A percentile compares a stretch with the other conserved stretches of the same genome.
These are phyloP conservation scores for Perkinsus chesapeaki DNA, from an alignment of 169 alveolate genomes.

Conservation along the genomic window DNA sequence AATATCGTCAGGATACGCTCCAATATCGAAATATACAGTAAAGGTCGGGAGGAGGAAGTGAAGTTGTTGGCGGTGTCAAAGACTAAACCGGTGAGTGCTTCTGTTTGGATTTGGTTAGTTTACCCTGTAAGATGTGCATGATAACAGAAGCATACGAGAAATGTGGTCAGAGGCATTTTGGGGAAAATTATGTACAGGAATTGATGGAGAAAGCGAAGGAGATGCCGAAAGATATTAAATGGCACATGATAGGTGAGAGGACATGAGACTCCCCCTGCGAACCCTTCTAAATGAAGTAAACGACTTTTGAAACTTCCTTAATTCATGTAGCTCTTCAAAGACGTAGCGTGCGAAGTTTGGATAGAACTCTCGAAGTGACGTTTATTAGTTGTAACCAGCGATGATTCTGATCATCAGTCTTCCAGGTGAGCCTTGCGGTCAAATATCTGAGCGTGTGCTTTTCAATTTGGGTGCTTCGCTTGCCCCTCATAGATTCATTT, in stretches of 20 bases:
- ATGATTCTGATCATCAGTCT: too few species aligned
- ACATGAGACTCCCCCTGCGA: too few species aligned
- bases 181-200: conserved; percentile 86
- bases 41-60: not conserved
- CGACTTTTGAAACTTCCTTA: too few species aligned
- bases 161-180: conserved; percentile 52
- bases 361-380: too few species aligned
- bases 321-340: too few species aligned
- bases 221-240: conserved; percentile 74
- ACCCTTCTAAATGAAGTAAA: too few species aligned
- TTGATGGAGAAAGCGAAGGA: conserved; percentile 65
- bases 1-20: not conserved
- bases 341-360: too few species aligned
- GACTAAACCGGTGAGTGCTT: not conserved
- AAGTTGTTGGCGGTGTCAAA: not conserved
- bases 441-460: too few species aligned
- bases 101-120: not conserved
- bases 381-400: too few species aligned
- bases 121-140: not conserved
- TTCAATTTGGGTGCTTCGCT: too few species aligned
- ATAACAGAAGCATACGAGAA: not conserved
- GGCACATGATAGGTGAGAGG: conserved; percentile 91
- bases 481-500: not conserved
- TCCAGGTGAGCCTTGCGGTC: too few species aligned
- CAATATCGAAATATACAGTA: not conserved